A percentile compares a stretch with the other conserved stretches of the same genome.
These are phyloP conservation scores for Bassia scoparia DNA, from an alignment of 148 eudicot species.

Conservation along the genomic window DNA sequence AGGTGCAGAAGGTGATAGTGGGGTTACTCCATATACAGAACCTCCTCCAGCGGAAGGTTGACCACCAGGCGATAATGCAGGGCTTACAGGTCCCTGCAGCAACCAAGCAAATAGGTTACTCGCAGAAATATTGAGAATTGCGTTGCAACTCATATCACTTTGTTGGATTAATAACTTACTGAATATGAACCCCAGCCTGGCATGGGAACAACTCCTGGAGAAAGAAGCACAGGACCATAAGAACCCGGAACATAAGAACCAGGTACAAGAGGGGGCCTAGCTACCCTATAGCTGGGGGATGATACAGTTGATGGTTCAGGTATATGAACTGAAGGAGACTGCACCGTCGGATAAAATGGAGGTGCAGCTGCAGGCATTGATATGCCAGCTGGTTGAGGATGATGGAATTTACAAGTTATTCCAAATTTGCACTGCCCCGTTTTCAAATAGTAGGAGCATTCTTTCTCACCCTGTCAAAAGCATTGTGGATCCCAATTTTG, in stretches of 20 bases:
- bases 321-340: slow-evolving; percentile 65
- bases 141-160: neutral
- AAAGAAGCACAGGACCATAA: slow-evolving; percentile 69
- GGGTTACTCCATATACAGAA: slow-evolving; percentile 61
- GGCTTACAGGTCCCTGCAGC: slow-evolving; percentile 72
- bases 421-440: slow-evolving; percentile 99
- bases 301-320: slow-evolving; percentile 49
- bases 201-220: slow-evolving; percentile 80
- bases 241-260: slow-evolving; percentile 76
- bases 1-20: slow-evolving; percentile 57
- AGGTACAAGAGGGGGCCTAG: slow-evolving; percentile 71
- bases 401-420: slow-evolving; percentile 90
- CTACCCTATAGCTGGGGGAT: slow-evolving; percentile 47
- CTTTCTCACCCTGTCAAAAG: slow-evolving; percentile 66
- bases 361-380: slow-evolving; percentile 65
- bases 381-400: slow-evolving; percentile 72
- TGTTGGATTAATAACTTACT: slow-evolving; percentile 37
- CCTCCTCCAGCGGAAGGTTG: slow-evolving; percentile 55
- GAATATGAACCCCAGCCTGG: slow-evolving; percentile 80
- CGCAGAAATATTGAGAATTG: neutral
- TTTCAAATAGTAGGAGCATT: slow-evolving; percentile 98
- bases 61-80: slow-evolving; percentile 68
- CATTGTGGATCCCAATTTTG: neutral
- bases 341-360: slow-evolving; percentile 88
- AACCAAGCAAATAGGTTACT: slow-evolving; percentile 15